phyloP scores from a whole-genome alignment of 257 asterid species.

The Solanum lignicaule region DNA sequence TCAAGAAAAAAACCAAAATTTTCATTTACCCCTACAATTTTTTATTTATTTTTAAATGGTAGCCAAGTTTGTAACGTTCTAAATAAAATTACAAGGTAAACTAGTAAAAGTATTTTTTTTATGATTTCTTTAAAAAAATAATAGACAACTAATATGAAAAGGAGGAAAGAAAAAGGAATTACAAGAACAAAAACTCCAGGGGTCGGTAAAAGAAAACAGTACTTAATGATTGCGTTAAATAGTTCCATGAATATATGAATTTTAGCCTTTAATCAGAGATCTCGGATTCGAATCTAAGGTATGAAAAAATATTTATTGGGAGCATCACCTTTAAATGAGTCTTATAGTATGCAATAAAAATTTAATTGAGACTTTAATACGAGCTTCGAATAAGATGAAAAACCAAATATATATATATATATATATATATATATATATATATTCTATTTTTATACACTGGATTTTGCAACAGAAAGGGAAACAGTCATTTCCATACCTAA shows the following conservation, averaged over 20 bases:
- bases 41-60: neutral
- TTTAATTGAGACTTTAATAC: no score
- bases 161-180: neutral
- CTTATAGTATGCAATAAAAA: no score
- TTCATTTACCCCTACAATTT: no score
- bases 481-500: neutral
- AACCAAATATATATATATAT: no score
- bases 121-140: no score
- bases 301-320: neutral
- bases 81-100: neutral
- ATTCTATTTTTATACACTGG: neutral
- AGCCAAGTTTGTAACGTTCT: neutral
- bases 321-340: no score
- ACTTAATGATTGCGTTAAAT: neutral
- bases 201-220: neutral
- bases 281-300: accelerated
- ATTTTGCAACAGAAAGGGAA: neutral
- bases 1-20: neutral
- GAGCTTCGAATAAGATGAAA: no score
- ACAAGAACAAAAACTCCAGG: neutral
- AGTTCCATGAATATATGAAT: neutral
- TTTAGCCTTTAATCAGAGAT: neutral
- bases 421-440: no score
- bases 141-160: no score
- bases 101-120: neutral